A percentile compares a stretch with the other conserved stretches of the same genome.
Conservation (phyloP, 108 stramenopile species). For the Fragilariopsis cylindrus region DNA sequence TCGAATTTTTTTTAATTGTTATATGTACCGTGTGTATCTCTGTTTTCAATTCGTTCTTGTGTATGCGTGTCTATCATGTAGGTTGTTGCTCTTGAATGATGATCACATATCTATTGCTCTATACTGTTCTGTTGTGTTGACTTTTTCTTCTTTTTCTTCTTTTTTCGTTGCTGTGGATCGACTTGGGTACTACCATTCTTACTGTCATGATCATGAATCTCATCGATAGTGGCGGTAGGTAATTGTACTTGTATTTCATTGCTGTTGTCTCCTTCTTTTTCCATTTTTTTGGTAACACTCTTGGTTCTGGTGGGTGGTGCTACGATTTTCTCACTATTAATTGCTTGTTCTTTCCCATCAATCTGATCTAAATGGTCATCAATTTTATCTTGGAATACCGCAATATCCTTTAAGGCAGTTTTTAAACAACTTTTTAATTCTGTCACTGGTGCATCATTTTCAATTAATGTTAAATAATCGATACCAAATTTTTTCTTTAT, state of each 20-base stretch:
- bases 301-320: neutral
- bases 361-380: conserved; percentile 20
- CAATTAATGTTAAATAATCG: conserved; percentile 30
- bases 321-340: conserved; percentile 2
- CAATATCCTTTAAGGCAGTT: conserved; percentile 15
- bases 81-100: too few relatives aligned
- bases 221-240: too few relatives aligned
- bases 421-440: conserved; percentile 22
- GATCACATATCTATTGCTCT: too few relatives aligned
- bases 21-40: too few relatives aligned
- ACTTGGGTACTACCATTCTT: too few relatives aligned
- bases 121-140: too few relatives aligned
- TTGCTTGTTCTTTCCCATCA: conserved; percentile 10
- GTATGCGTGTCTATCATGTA: too few relatives aligned
- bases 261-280: neutral
- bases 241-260: neutral
- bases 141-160: too few relatives aligned
- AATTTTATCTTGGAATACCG: conserved; percentile 19
- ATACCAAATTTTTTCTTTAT: conserved; percentile 30
- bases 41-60: too few relatives aligned
- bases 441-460: conserved; percentile 15
- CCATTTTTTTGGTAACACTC: neutral
- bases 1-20: too few relatives aligned
- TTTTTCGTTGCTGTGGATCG: too few relatives aligned
- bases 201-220: too few relatives aligned